These are phyloP conservation scores for Cyclotella choctawhatcheeana DNA, from an alignment of 108 stramenopile species.

Conservation along the genomic window DNA sequence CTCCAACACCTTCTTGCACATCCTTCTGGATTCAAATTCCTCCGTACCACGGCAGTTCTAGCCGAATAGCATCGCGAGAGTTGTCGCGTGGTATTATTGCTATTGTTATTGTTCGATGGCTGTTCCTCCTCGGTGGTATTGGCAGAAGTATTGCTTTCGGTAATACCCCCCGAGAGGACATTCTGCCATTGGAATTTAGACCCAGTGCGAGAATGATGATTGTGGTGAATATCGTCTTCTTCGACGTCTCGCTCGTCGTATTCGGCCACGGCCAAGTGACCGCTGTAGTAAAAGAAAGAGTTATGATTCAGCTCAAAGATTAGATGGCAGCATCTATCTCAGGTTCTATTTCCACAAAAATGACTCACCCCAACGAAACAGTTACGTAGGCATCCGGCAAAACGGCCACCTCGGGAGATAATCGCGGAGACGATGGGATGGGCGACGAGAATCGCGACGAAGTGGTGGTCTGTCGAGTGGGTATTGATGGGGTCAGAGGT, in stretches of 20 bases:
- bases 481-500: constrained; percentile 49
- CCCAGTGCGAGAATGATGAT: constrained; percentile 12
- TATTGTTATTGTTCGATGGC: background rate
- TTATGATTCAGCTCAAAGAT: background rate
- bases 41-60: constrained; percentile 75
- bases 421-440: constrained; percentile 15
- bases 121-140: background rate
- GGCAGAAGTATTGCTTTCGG: too few relatives aligned
- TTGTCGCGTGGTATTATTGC: constrained; percentile 12
- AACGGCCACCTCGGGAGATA: background rate
- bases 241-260: constrained; percentile 66
- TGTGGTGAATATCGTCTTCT: background rate
- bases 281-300: constrained; percentile 7
- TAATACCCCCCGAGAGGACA: constrained; percentile 6
- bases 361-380: constrained; percentile 58
- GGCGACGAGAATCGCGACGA: constrained; percentile 4
- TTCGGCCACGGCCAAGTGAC: constrained; percentile 67
- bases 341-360: background rate
- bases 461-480: background rate
- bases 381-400: constrained; percentile 64
- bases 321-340: too few relatives aligned
- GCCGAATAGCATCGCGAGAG: constrained; percentile 86
- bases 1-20: too few relatives aligned
- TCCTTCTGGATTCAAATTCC: constrained; percentile 83
- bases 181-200: constrained; percentile 37